Evolutionary conservation across 2,329 filamentous ascomycete genomes (phyloP).

Genomic region (Hymenoscyphus fructigenus): DNA sequence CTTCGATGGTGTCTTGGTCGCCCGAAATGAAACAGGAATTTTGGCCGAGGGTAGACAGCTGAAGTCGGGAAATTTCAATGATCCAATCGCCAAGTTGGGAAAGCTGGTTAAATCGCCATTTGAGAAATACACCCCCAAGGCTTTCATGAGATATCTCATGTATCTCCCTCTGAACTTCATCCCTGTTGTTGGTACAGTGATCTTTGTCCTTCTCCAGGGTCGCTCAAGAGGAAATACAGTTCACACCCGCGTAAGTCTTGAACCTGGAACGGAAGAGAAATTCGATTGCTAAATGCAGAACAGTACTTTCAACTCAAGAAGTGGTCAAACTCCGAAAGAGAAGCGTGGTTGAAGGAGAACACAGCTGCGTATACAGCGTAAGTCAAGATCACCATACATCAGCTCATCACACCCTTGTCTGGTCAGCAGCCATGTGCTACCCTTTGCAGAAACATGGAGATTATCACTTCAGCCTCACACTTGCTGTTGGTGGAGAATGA

Average conservation of each 20-base stretch:
- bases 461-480: background rate
- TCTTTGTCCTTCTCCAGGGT: constrained; percentile 79
- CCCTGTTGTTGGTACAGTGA: constrained; percentile 77
- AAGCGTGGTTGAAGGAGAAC: constrained; percentile 68
- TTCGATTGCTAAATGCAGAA: constrained; percentile 22
- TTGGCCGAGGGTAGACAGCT: constrained; percentile 75
- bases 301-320: constrained; percentile 91
- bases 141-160: constrained; percentile 64
- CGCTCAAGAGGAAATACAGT: constrained; percentile 39
- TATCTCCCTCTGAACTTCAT: constrained; percentile 93
- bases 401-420: background rate
- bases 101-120: constrained; percentile 59
- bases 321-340: constrained; percentile 65
- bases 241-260: constrained; percentile 51
- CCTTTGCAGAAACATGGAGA: background rate
- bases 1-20: constrained; percentile 72
- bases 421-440: background rate
- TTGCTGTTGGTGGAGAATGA: background rate
- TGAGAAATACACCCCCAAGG: constrained; percentile 55
- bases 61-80: constrained; percentile 51
- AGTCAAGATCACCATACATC: constrained; percentile 36
- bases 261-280: background rate
- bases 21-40: constrained; percentile 54
- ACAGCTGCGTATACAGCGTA: constrained; percentile 79
- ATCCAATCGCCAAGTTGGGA: constrained; percentile 56